A percentile compares a stretch with the other conserved stretches of the same genome.
Conservation (phyloP, 169 alveolate genomes). For the Amoebophrya sp. region DNA sequence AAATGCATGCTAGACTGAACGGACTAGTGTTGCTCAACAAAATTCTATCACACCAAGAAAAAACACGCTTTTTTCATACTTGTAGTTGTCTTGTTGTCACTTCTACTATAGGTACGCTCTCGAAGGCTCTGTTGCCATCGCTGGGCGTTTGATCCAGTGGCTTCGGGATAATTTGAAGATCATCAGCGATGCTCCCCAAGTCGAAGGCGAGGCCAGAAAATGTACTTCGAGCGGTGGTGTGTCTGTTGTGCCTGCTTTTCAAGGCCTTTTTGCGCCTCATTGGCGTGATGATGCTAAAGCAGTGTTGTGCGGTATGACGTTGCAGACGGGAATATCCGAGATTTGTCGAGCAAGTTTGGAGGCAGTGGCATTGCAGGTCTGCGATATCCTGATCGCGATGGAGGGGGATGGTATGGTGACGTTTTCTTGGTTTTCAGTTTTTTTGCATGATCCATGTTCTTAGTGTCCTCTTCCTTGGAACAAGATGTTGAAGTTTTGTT, state of each 20-base stretch:
- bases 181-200: slow-evolving; percentile 57
- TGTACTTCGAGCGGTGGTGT: slow-evolving; percentile 75
- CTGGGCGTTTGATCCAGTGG: slow-evolving; percentile 82
- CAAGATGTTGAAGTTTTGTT: no score
- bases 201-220: slow-evolving; percentile 51
- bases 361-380: slow-evolving; percentile 73
- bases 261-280: slow-evolving; percentile 84
- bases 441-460: no score
- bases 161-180: slow-evolving; percentile 60
- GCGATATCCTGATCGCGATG: slow-evolving; percentile 60
- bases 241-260: slow-evolving; percentile 81
- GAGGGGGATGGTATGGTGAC: slow-evolving; percentile 53
- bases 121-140: slow-evolving; percentile 87
- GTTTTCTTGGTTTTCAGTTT: no score
- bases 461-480: no score
- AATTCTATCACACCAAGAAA: no score
- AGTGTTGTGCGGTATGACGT: slow-evolving; percentile 73
- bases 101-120: slow-evolving; percentile 72
- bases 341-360: slow-evolving; percentile 77
- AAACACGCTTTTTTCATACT: no score
- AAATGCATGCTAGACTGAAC: no score
- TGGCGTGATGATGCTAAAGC: slow-evolving; percentile 85
- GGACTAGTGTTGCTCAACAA: no score
- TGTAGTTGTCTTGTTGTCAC: no score
- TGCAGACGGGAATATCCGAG: slow-evolving; percentile 69